A percentile compares a stretch with the other conserved stretches of the same genome.
These are phyloP conservation scores for Pythium aphanidermatum DNA, from an alignment of 352 stramenopile species.

Conservation along the genomic window DNA sequence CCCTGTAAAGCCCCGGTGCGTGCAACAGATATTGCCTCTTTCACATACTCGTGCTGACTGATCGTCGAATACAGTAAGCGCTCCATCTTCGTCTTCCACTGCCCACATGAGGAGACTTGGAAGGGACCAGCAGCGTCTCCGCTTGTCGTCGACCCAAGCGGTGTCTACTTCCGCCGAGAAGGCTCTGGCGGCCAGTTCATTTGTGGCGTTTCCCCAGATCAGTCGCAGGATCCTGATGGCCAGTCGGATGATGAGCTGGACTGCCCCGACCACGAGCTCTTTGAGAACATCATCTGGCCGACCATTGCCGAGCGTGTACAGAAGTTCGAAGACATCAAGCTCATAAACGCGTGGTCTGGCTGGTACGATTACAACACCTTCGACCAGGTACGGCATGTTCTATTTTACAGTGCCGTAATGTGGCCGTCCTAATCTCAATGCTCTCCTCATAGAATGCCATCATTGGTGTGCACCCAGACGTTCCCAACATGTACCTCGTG, in stretches of 20 bases:
- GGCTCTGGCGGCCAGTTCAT: slow-evolving; percentile 63
- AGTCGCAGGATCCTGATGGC: slow-evolving; percentile 56
- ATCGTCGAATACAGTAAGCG: slow-evolving; percentile 37
- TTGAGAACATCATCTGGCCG: slow-evolving; percentile 77
- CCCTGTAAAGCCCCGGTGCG: slow-evolving; percentile 53
- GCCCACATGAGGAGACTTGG: slow-evolving; percentile 66
- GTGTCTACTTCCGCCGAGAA: slow-evolving; percentile 80
- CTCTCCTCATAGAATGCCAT: slow-evolving; percentile 87
- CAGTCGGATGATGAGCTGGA: slow-evolving; percentile 59
- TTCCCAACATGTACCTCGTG: slow-evolving; percentile 77
- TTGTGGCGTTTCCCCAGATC: slow-evolving; percentile 55
- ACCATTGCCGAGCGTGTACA: slow-evolving; percentile 71
- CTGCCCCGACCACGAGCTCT: slow-evolving; percentile 58
- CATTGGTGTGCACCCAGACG: slow-evolving; percentile 68
- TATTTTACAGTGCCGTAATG: neutral
- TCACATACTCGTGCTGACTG: neutral
- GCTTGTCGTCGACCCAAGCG: slow-evolving; percentile 65
- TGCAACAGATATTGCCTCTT: neutral
- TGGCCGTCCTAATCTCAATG: too few relatives aligned
- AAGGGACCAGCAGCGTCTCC: slow-evolving; percentile 55
- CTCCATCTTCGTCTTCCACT: slow-evolving; percentile 75
- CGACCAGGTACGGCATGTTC: slow-evolving; percentile 43
- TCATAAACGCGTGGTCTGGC: slow-evolving; percentile 68
- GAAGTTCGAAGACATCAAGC: slow-evolving; percentile 75
- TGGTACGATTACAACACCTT: slow-evolving; percentile 89